A percentile compares a stretch with the other conserved stretches of the same genome.
Conservation (phyloP, 2,329 filamentous ascomycete species). For the Fusarium buharicum region DNA sequence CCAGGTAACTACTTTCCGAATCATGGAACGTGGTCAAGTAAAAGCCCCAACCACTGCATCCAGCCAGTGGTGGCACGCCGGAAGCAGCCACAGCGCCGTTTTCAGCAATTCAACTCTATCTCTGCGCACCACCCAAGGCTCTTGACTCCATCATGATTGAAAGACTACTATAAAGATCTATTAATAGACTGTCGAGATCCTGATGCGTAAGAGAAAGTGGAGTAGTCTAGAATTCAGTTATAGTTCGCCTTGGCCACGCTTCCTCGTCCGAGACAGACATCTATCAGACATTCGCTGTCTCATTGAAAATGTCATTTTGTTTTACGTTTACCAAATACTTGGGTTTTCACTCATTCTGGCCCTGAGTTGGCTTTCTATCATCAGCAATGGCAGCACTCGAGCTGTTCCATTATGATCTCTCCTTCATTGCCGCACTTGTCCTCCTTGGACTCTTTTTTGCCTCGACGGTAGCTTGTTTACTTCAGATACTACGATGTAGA, state of each 20-base stretch:
- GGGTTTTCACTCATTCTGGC: not conserved
- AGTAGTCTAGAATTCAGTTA: not conserved
- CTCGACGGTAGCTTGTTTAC: conserved; percentile 52
- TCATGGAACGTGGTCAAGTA: not conserved
- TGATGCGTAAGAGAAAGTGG: not conserved
- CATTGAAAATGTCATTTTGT: conserved; percentile 22
- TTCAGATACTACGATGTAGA: conserved; percentile 53
- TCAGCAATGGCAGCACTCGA: conserved; percentile 17
- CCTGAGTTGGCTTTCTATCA: not conserved
- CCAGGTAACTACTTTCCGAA: no score
- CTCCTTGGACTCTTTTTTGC: conserved; percentile 53
- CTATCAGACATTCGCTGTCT: not conserved
- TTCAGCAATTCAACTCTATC: conserved; percentile 4
- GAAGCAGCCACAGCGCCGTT: conserved; percentile 19
- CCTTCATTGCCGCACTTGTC: conserved; percentile 53
- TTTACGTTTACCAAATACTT: not conserved
- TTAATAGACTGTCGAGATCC: not conserved
- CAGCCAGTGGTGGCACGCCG: conserved; percentile 12
- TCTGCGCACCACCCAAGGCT: no score
- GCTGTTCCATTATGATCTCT: conserved; percentile 60
- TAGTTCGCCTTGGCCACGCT: not conserved
- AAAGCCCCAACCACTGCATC: conserved; percentile 11
- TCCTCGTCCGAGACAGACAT: conserved; percentile 17
- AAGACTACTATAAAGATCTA: not conserved
- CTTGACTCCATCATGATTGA: not conserved